Conservation (phyloP, 164 flowering plant genomes). For the Cinnamomum micranthum region DNA sequence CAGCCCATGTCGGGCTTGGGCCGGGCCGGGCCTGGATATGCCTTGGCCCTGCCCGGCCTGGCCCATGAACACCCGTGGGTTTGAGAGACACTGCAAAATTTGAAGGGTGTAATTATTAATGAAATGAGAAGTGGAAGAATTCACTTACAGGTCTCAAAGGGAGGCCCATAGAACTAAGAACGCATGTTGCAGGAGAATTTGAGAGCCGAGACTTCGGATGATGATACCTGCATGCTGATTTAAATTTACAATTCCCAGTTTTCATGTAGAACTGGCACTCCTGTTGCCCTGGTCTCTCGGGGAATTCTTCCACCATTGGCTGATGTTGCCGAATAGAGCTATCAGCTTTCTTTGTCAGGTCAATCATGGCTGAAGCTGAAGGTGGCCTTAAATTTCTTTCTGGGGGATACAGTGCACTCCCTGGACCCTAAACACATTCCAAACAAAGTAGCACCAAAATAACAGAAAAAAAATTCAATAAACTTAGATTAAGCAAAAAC, state of each 20-base stretch:
- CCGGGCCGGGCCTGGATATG: too few species aligned
- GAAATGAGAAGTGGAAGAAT: background rate
- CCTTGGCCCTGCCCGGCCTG: too few species aligned
- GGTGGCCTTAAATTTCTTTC: conserved; percentile 43
- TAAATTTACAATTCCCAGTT: conserved; percentile 87
- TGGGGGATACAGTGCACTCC: conserved; percentile 27
- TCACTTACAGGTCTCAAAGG: conserved; percentile 93
- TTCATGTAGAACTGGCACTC: conserved; percentile 72
- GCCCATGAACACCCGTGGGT: too few species aligned
- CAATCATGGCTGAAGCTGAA: conserved; percentile 35
- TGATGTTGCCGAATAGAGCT: conserved; percentile 35
- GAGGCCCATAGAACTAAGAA: conserved; percentile 72
- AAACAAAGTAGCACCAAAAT: too few species aligned
- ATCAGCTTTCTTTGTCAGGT: conserved; percentile 26
- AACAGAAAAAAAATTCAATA: background rate
- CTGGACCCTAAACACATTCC: conserved; percentile 43
- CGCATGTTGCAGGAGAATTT: conserved; percentile 26
- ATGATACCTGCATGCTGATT: conserved; percentile 70
- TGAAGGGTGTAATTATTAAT: background rate
- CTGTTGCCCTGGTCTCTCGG: conserved; percentile 88
- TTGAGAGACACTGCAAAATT: background rate
- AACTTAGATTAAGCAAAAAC: background rate
- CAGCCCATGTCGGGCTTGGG: background rate
- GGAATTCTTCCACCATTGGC: conserved; percentile 56
- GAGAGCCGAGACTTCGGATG: conserved; percentile 64